A percentile compares a stretch with the other conserved stretches of the same genome.
These are phyloP conservation scores for Tolypocladium sp. DNA, from an alignment of 2,329 filamentous ascomycete species.

Conservation along the genomic window DNA sequence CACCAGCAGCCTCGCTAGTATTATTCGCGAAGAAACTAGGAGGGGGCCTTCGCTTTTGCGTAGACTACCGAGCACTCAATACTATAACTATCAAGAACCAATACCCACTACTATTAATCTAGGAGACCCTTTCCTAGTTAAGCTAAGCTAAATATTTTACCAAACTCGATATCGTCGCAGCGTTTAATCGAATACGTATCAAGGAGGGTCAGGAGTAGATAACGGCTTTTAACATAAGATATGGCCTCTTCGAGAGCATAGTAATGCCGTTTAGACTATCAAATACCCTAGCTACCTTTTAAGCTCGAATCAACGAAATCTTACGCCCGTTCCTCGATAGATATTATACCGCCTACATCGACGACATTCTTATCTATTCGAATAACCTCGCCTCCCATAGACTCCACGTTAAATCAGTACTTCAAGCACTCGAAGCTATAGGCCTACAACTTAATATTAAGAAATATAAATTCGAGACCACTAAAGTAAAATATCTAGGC, in stretches of 20 bases:
- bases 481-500: too few relatives aligned
- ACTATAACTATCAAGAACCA: not conserved
- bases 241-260: not conserved
- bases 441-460: too few relatives aligned
- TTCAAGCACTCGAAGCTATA: too few relatives aligned
- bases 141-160: too few relatives aligned
- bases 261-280: not conserved
- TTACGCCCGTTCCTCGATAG: not conserved
- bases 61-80: not conserved
- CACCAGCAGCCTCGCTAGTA: not conserved
- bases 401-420: too few relatives aligned
- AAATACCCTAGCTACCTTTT: not conserved
- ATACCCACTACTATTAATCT: not conserved
- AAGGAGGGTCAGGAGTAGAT: constrained; percentile 1
- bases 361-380: constrained; percentile 4
- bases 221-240: not conserved
- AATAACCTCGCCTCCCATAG: too few relatives aligned
- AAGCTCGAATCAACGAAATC: not conserved
- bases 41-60: not conserved
- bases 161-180: not conserved
- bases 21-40: not conserved
- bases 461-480: too few relatives aligned
- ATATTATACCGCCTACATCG: constrained; percentile 2
- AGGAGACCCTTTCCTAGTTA: not conserved
- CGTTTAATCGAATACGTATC: not conserved